Evolutionary conservation across 1,284 basidiomycete genomes (phyloP).

Genomic region (Mycosarcoma maydis): DNA sequence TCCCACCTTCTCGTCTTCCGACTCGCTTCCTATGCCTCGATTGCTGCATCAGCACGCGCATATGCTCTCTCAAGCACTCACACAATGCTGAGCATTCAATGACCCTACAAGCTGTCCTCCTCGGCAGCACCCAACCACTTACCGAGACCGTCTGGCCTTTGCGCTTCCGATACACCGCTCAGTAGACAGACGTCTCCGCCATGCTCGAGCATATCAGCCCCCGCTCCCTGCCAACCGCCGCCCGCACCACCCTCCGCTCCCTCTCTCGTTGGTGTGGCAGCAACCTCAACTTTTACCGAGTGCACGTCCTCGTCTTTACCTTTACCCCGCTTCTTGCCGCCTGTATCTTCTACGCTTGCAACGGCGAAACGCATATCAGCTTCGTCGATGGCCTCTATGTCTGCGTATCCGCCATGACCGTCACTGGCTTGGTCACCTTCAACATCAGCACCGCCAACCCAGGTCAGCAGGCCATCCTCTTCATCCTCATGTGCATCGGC

Average conservation of each 20-base stretch:
- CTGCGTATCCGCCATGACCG: slow-evolving; percentile 80
- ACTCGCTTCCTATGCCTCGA: too few relatives aligned
- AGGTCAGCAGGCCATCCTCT: slow-evolving; percentile 79
- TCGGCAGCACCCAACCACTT: not conserved
- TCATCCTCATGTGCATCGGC: slow-evolving; percentile 65
- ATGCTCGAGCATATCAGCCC: slow-evolving; percentile 13
- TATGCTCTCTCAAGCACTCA: not conserved
- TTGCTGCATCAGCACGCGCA: not conserved
- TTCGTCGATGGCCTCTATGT: slow-evolving; percentile 81
- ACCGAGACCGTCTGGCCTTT: too few relatives aligned
- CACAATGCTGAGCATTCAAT: slow-evolving; percentile 5
- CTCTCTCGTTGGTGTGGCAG: slow-evolving; percentile 37
- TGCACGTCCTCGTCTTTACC: slow-evolving; percentile 75
- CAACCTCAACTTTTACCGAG: slow-evolving; percentile 58
- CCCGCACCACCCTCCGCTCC: slow-evolving; percentile 12
- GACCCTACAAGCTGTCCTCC: not conserved
- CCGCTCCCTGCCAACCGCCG: slow-evolving; percentile 3
- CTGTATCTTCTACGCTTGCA: slow-evolving; percentile 72
- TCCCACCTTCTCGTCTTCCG: too few relatives aligned
- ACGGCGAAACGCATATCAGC: slow-evolving; percentile 60
- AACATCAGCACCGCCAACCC: slow-evolving; percentile 78
- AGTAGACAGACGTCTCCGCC: not conserved
- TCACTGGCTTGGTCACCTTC: slow-evolving; percentile 79
- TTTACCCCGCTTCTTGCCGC: slow-evolving; percentile 80
- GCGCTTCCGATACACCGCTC: too few relatives aligned